Base-by-base conservation (phyloP, 768 basidiomycete genomes). In the Trametes cinnabarina region DNA sequence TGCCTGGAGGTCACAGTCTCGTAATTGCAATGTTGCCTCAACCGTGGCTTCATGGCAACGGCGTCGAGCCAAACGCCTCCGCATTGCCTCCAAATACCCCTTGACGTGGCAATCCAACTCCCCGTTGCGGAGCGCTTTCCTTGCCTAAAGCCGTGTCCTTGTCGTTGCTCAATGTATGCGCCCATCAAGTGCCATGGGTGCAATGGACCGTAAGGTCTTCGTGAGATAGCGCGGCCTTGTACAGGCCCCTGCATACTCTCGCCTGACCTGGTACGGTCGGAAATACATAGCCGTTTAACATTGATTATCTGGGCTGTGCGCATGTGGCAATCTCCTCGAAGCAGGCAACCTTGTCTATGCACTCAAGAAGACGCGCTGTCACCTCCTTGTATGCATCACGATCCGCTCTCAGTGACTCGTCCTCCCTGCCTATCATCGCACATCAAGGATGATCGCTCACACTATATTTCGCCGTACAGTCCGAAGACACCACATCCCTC, bases 401-500 rank as follows among this genome's bases (percentile, higher is more conserved):
- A 28, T 19, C 5, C 26, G 14, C 23, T n/a, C 23, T 8, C 15
- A 41, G 30, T 30, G 39, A 37, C 46, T 46, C 44, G 26, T 51
- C 8, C 17, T 15, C 11, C 14, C 4, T 44, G 40, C 20, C 11
- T 44, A 14, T 32, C 19, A 9, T 20, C 10, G 26, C 12, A 10
- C 20, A 8, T 25, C 25, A 35, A 4, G 12, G 32, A 37, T 44
- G 5, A 11, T 46, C 8, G 40, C 51, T 53, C 50, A 58, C 26
- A 47, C 35, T 11, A 3, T 4, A n/a, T 39, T 17, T 46, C 39
- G 42, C 19, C 34, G 62, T 63, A 54, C 71, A 90, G 89, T 87
- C 84, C 50, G 90, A 86, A 70, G 79, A 82, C 63, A 89, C 82
- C 22, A 92, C 89, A 6, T 80, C 85, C 25, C 74, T 88, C 30